Percentiles rank a stretch among this genome's conserved stretches.
Conservation (phyloP, 129 eudicot genomes). For the Helianthus tuberosus region DNA sequence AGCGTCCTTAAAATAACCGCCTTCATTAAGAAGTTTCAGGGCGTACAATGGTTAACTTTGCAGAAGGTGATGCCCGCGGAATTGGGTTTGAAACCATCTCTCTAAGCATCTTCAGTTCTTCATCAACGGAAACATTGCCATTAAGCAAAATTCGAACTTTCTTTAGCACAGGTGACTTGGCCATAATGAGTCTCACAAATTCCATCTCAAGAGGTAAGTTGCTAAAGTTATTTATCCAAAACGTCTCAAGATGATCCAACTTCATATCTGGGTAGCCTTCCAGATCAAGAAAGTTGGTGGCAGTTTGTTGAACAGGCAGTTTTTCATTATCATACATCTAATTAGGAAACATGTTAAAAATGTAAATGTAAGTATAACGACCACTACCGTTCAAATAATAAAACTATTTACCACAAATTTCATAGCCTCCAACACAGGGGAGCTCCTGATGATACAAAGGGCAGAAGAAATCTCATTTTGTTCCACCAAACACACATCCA, state of each 20-base stretch:
- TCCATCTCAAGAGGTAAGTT: background rate
- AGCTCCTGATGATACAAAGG: slow-evolving; percentile 4
- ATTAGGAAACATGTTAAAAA: too few relatives aligned
- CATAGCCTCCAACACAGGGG: background rate
- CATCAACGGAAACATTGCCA: background rate
- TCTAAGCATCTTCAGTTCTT: background rate
- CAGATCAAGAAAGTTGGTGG: too few relatives aligned
- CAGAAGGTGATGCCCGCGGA: background rate
- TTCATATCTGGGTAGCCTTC: background rate
- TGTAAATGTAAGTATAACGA: too few relatives aligned
- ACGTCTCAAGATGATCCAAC: slow-evolving; percentile 15
- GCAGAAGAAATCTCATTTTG: background rate
- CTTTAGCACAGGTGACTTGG: background rate
- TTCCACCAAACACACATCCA: background rate
- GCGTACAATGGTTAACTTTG: too few relatives aligned
- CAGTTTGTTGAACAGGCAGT: too few relatives aligned
- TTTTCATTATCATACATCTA: too few relatives aligned
- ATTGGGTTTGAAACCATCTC: background rate
- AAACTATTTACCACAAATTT: background rate
- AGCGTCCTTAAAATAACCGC: too few relatives aligned
- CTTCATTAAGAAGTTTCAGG: too few relatives aligned
- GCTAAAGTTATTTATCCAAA: background rate
- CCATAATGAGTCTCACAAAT: slow-evolving; percentile 3
- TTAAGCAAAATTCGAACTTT: background rate
- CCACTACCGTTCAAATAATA: too few relatives aligned